Base-by-base conservation (phyloP, 148 eudicot species). In the Diospyros kaki region DNA sequence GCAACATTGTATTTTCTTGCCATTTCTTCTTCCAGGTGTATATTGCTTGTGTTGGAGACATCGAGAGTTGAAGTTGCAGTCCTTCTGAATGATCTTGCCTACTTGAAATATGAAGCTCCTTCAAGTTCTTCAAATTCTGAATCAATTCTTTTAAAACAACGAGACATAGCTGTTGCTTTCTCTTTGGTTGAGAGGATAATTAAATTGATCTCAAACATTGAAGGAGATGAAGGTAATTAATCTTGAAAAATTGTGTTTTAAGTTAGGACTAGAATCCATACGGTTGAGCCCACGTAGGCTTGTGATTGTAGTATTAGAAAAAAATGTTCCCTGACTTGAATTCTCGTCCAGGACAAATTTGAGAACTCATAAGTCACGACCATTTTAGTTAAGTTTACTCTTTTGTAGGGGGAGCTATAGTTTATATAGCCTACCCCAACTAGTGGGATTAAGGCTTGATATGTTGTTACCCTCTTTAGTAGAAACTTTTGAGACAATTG, bases 31-130 rank as follows among this genome's bases (percentile, higher is more conserved):
- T 53, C 68, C 87, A 93, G 98, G 86, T 90, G 98, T 78, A 82
- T 89, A 68, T 78, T 92, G 83, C 93, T 94, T 55, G 89, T 94
- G 78, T 81, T 94, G 71, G 98, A 94, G 89, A 82, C 96, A 52
- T 86, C 98, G 12, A 92, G 97, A 81, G 90, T 94, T 54, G 98
- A 94, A 83, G 82, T 92, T 78, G 90, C 97, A 58, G 96, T 94
- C 76, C 78, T 94, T 73, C 90, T 94, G 70, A 89, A 94, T 78
- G 98, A 94, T 58, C 78, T 94, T 38, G 96, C 96, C 13, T 90
- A 92, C 83, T 69, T 90, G 65, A 94, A 86, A 77, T 89, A 85
- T 79, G 98, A 89, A 84, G 89, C 90, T 69, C 76, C 89, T 66
- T 72, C 76, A 46, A 81, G 64, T 64, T 78, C 94, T 12, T 85